Evolutionary conservation across 2,329 filamentous ascomycete species (phyloP).

Genomic region (Ascochyta viciae-villosae): DNA sequence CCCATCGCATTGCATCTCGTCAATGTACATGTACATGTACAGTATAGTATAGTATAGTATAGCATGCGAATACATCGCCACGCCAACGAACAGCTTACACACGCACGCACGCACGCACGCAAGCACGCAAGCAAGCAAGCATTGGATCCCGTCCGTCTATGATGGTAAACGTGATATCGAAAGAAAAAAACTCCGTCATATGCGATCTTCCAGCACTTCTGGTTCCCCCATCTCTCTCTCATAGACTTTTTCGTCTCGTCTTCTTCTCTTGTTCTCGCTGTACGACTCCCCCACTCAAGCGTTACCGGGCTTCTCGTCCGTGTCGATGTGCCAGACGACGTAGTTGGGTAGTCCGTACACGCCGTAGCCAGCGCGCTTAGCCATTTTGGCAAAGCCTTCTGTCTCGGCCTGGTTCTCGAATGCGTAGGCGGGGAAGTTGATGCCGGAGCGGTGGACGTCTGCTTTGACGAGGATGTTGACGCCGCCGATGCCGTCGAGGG

Average conservation of each 20-base stretch:
- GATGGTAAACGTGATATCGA: not conserved
- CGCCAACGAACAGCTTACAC: not conserved
- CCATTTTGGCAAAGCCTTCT: conserved; percentile 99
- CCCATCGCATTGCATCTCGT: not conserved
- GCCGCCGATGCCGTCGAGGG: conserved; percentile 93
- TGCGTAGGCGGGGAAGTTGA: conserved; percentile 96
- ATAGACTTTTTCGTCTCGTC: not conserved
- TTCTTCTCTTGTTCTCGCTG: not conserved
- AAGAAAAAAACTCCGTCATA: conserved; percentile 10
- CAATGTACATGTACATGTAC: conserved; percentile 7
- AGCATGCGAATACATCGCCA: not conserved
- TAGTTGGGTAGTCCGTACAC: conserved; percentile 96
- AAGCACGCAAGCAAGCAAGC: not conserved
- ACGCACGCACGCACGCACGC: too few species aligned
- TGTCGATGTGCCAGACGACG: conserved; percentile 98
- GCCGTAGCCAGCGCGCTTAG: conserved; percentile 90
- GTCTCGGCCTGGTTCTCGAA: conserved; percentile 99
- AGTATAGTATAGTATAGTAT: not conserved
- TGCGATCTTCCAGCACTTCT: conserved; percentile 1
- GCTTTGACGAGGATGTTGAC: conserved; percentile 98
- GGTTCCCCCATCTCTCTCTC: not conserved
- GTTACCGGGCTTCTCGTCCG: conserved; percentile 91
- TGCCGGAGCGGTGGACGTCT: conserved; percentile 93
- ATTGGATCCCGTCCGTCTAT: not conserved
- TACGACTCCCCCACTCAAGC: conserved; percentile 28